Evolutionary conservation across 2,329 filamentous ascomycete genomes (phyloP), one percentile per base, ranked within the genome.

Genomic region (Microcyclospora pomicola): DNA sequence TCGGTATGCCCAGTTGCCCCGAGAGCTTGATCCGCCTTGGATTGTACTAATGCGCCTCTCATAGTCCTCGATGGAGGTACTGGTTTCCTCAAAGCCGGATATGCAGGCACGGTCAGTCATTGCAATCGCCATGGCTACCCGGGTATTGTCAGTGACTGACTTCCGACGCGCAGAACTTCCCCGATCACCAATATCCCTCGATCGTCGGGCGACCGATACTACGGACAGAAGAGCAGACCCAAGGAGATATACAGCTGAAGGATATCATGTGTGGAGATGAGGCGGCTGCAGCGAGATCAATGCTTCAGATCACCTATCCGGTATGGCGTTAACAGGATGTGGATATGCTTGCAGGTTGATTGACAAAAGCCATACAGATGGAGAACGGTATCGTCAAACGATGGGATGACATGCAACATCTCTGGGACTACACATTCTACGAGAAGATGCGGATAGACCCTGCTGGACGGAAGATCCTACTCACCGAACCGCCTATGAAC

Each of bases 201-300:
- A 96, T 98, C 64, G 86, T 98, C 62, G 91, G 91, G 60, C 84
- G 91, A 53, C 91, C 91, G 36, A 98, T 98, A 64, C 75, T 98
- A 57, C 85, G 91, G 66, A 87, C 87, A 45, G 91, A 98, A 71
- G 91, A 98, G 66, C 68, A 79, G 74, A 16, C 47, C 12, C 33
- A 35, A 16, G 67, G 71, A 45, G 74, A 79, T 54, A 72, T 80
- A 47, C 68, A 79, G 50, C 76, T 87, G 64, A 96, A 95, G 73
- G 91, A 98, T 68, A 95, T 98, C 60, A 98, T 98, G 91, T 96
- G 88, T 66, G 91, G 91, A 60, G 91, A 98, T 67, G 88, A 98
- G 67, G 91, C 91, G 35, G 87, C 91, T 12, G 86, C 86, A 38
- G 88, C 91, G 49, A 79, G 91, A 56, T 94, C 83, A 45, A 94